Evolutionary conservation across 805 yeast species (phyloP), one percentile per base, ranked within the genome.

Genomic region (Saccharomycopsis guyanensis): DNA sequence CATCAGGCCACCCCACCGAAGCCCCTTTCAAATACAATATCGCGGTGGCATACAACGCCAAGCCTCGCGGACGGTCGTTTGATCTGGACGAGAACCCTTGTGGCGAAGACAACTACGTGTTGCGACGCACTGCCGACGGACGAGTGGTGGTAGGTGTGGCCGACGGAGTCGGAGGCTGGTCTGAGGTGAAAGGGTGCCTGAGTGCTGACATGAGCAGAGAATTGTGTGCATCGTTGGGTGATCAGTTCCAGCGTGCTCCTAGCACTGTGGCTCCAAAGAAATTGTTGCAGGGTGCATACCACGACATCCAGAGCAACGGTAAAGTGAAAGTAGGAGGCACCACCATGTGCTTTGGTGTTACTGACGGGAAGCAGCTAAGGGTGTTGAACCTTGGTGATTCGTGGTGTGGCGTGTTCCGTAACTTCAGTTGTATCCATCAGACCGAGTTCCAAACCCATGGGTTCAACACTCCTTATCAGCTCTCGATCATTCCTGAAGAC

Each of bases 101-200:
- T 2, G 94, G 94, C 3, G 94, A 85, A 58, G 94, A 85, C 58
- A 84, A 81, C 58, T 78, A 71, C 55, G 77, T 84, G 48, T 68
- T 80, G 23, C 6, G 29, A 25, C 6, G 29, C 6, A 25, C 6
- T 10, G 70, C 76, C 6, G 62, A 62, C 19, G 65, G 65, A 24
- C 47, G 53, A 3, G 52, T 81, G 0, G 75, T 82, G 3, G 71
- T 80, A n/a, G 94, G 91, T 19, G 93, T 85, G 3, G 65, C 96
- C 4, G 98, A 91, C 65, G 98, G 98, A 12, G 97, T 93, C 3
- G 97, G 97, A 13, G 97, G 97, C 2, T 91, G 97, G 97, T 76
- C 85, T 1, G 93, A 86, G 51, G 81, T 85, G 40, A 97, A 97
- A 0, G 83, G 78, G 56, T 96, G 91, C 61, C 85, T 96, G 1